Base-by-base conservation (phyloP, 1,284 basidiomycete species). In the Irpex sp. region DNA sequence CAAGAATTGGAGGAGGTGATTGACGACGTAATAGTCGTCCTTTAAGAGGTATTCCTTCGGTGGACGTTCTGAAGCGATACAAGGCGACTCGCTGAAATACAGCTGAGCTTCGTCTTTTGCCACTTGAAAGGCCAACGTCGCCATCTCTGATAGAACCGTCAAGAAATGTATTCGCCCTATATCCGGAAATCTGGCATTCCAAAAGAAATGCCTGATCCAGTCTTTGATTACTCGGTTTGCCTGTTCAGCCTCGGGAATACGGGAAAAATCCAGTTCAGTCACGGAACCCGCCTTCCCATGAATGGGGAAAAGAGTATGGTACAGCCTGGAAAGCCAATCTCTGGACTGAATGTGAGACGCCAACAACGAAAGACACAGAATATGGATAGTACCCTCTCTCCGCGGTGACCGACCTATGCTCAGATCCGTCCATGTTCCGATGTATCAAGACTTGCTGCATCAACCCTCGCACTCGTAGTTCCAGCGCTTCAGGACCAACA, bases 371-470 rank as follows among this genome's bases (percentile, higher is more conserved):
- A 26, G 21, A 26, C 21, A 26, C 21, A 26, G 21, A 26, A 26
- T 26, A 26, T 26, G 21, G 21, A 26, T 26, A 26, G 21, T 26
- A 26, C 71, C 21, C 21, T 26, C 21, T 26, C 21, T 26, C 21
- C 21, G 21, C 21, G 21, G 21, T 26, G 21, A 26, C 21, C 21
- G 21, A 1, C 64, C 76, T 76, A 63, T 55, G 0, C 64, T 59
- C 7, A 63, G 65, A 47, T 6, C 59, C 59, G n/a, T n/a, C 19
- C 69, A 58, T 67, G 49, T 1, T 56, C 59, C 4, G 77, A 58
- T 79, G 73, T 7, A 86, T 79, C 46, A 75, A 62, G 2, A 85
- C 78, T 62, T 85, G 83, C 55, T 80, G 78, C 1, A 86, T 67
- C 67, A 81, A 76, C 17, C 83, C 68, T 1, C 77, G 72, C 5